Evolutionary conservation across 2,329 filamentous ascomycete genomes (phyloP).

Genomic region (Penicillium olsonii): DNA sequence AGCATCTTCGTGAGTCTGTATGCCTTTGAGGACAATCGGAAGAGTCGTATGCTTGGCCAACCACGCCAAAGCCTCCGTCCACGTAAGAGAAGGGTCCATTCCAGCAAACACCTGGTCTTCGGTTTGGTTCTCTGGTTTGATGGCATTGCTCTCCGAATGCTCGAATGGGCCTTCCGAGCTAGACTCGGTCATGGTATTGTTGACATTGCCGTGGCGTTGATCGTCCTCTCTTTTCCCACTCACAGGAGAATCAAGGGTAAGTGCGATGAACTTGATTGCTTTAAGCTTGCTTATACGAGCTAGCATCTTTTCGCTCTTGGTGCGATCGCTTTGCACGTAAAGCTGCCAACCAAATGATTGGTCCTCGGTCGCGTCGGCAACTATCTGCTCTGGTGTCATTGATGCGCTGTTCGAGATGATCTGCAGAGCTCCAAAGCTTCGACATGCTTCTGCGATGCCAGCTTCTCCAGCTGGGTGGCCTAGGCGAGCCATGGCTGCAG

Average conservation of each 20-base stretch:
- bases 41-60: conserved; percentile 74
- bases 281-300: conserved; percentile 67
- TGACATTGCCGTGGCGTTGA: conserved; percentile 54
- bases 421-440: conserved; percentile 72
- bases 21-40: conserved; percentile 85
- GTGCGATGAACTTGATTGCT: conserved; percentile 75
- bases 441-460: conserved; percentile 76
- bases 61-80: conserved; percentile 76
- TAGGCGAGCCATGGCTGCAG: conserved; percentile 84
- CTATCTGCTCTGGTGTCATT: conserved; percentile 85
- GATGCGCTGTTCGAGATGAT: conserved; percentile 85
- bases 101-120: conserved; percentile 53
- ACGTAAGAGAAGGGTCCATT: conserved; percentile 80
- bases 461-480: conserved; percentile 80
- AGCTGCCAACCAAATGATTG: conserved; percentile 92
- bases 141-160: conserved; percentile 48
- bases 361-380: conserved; percentile 60
- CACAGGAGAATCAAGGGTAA: conserved; percentile 87
- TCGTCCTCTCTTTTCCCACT: conserved; percentile 87
- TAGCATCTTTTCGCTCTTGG: conserved; percentile 77
- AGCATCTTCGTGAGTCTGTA: conserved; percentile 94
- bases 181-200: conserved; percentile 1
- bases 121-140: conserved; percentile 65
- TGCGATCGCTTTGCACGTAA: conserved; percentile 81
- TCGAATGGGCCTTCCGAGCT: conserved; percentile 60